Conservation (phyloP, 768 basidiomycete genomes). For the Cyclocybe aegerita region DNA sequence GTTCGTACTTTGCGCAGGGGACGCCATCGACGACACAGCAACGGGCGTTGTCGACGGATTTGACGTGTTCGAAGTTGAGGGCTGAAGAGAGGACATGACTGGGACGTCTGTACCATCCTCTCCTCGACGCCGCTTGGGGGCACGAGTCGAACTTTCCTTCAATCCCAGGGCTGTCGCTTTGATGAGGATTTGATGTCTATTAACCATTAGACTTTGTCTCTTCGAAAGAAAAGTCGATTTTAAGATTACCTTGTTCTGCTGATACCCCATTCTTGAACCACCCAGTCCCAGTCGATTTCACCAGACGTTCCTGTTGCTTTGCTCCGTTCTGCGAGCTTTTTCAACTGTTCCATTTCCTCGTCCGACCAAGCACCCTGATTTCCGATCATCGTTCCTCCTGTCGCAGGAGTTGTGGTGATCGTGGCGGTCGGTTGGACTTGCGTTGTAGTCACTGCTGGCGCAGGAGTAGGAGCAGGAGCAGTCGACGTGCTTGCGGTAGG, state of each 20-base stretch:
- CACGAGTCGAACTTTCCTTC: slow-evolving; percentile 69
- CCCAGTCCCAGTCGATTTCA: slow-evolving; percentile 80
- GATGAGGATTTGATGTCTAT: slow-evolving; percentile 78
- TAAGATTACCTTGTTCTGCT: slow-evolving; percentile 61
- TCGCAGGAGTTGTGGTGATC: slow-evolving; percentile 28
- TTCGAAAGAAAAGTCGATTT: background rate
- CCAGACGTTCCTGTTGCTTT: slow-evolving; percentile 45
- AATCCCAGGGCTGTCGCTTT: slow-evolving; percentile 79
- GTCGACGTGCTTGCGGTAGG: slow-evolving; percentile 14
- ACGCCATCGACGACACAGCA: slow-evolving; percentile 25
- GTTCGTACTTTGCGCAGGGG: slow-evolving; percentile 30
- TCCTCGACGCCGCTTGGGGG: slow-evolving; percentile 51
- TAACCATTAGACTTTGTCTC: background rate
- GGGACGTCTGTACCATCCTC: slow-evolving; percentile 26
- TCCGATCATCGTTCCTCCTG: slow-evolving; percentile 32
- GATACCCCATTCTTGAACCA: slow-evolving; percentile 72
- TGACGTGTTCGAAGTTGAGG: slow-evolving; percentile 26
- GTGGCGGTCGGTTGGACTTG: slow-evolving; percentile 22
- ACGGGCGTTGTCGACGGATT: slow-evolving; percentile 25
- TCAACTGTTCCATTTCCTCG: slow-evolving; percentile 70
- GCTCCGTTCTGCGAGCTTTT: slow-evolving; percentile 68
- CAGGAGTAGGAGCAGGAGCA: slow-evolving; percentile 16
- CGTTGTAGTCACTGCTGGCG: slow-evolving; percentile 19
- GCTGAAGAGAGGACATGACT: slow-evolving; percentile 29
- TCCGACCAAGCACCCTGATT: slow-evolving; percentile 79